phyloP scores from a whole-genome alignment of 257 asterid species.

The Solanum arcanum region DNA sequence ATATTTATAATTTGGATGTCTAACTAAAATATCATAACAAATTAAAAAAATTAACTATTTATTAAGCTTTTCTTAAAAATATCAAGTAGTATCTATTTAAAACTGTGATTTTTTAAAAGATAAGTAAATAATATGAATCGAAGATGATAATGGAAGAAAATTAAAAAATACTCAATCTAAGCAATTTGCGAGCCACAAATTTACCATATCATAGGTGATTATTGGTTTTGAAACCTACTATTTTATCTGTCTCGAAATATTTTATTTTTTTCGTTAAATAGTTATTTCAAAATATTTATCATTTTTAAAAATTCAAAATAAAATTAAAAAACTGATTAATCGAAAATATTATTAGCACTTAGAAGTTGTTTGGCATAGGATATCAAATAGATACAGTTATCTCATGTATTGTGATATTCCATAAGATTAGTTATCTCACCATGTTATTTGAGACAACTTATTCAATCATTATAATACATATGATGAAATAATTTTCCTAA shows the following conservation, averaged over 20 bases:
- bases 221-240: neutral
- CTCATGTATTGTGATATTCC: neutral
- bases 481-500: neutral
- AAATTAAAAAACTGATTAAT: too few species aligned
- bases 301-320: too few species aligned
- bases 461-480: too few species aligned
- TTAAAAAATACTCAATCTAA: neutral
- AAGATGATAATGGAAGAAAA: neutral
- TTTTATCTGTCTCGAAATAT: neutral
- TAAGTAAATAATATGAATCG: neutral
- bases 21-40: neutral
- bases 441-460: too few species aligned
- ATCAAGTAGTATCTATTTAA: too few species aligned
- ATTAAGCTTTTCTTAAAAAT: neutral
- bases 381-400: too few species aligned
- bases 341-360: neutral
- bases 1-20: neutral
- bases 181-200: neutral
- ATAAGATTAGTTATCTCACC: neutral
- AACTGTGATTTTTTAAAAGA: neutral
- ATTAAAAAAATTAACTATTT: neutral
- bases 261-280: neutral
- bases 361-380: too few species aligned
- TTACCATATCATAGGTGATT: neutral
- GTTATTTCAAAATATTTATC: too few species aligned